A percentile compares a stretch with the other conserved stretches of the same genome.
These are phyloP conservation scores for Lipomyces yamadae DNA, from an alignment of 805 yeast genomes.

Conservation along the genomic window DNA sequence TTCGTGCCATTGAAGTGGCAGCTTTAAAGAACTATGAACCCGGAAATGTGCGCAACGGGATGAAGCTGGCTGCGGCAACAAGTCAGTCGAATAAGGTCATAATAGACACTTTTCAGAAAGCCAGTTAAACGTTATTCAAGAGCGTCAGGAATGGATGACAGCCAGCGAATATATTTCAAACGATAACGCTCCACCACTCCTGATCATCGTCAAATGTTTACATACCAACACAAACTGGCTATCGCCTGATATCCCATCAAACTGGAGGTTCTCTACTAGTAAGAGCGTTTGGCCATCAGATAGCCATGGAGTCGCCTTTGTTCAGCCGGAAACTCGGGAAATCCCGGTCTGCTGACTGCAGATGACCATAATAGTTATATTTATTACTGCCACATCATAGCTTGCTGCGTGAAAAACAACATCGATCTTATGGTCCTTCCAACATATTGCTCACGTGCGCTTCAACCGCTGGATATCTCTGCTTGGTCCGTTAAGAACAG, in stretches of 20 bases:
- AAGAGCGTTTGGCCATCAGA: neutral
- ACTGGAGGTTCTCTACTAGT: neutral
- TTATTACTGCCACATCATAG: conserved; percentile 4
- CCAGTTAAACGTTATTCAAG: neutral
- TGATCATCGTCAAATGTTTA: conserved; percentile 4
- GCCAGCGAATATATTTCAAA: neutral
- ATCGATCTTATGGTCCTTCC: neutral
- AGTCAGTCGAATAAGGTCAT: conserved; percentile 3
- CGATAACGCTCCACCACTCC: conserved; percentile 1
- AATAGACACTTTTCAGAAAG: neutral
- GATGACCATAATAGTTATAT: neutral
- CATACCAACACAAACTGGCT: neutral
- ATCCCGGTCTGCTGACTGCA: neutral
- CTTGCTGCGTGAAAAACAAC: neutral
- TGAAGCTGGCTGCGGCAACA: neutral
- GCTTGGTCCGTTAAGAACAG: too few relatives aligned
- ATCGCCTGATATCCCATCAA: neutral
- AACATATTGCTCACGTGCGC: too few relatives aligned
- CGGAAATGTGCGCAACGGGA: too few relatives aligned
- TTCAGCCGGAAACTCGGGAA: neutral
- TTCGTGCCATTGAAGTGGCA: too few relatives aligned
- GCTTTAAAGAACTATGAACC: too few relatives aligned
- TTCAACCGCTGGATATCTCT: too few relatives aligned
- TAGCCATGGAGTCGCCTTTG: neutral
- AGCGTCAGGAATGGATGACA: too few relatives aligned